A percentile compares a stretch with the other conserved stretches of the same genome.
phyloP scores from a whole-genome alignment of 352 stramenopile species.

The Phytophthora pinifolia region DNA sequence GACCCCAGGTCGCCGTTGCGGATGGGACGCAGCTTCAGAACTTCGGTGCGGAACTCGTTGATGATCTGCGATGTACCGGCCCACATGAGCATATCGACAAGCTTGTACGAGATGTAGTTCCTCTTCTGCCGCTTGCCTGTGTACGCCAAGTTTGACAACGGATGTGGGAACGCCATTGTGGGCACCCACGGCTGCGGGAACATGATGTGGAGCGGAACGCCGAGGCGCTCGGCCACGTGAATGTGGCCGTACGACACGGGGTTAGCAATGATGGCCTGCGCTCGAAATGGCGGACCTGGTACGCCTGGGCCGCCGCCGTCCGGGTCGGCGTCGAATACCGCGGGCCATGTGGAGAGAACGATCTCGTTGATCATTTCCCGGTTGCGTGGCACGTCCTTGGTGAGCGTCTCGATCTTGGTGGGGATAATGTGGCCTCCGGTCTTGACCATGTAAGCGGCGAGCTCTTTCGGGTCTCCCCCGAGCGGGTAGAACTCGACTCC shows the following conservation, averaged over 20 bases:
- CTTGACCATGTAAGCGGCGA: constrained; percentile 90
- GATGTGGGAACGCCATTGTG: constrained; percentile 87
- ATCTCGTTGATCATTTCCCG: constrained; percentile 90
- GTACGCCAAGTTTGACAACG: constrained; percentile 82
- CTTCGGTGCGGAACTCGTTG: constrained; percentile 74
- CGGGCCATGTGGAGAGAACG: constrained; percentile 83
- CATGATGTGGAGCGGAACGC: constrained; percentile 92
- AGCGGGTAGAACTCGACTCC: constrained; percentile 73
- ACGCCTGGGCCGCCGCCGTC: constrained; percentile 48
- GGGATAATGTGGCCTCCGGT: constrained; percentile 69
- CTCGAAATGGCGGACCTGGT: constrained; percentile 61
- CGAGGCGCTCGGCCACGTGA: constrained; percentile 90
- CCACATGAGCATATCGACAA: constrained; percentile 83
- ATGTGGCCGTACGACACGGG: constrained; percentile 90
- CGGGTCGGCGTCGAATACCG: constrained; percentile 70
- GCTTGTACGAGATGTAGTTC: constrained; percentile 82
- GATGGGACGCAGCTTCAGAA: constrained; percentile 54
- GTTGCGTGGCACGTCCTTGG: constrained; percentile 69
- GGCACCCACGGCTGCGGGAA: constrained; percentile 89
- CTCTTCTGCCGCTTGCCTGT: constrained; percentile 41
- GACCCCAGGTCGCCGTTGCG: constrained; percentile 49
- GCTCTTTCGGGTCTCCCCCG: constrained; percentile 59
- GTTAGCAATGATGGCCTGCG: constrained; percentile 92
- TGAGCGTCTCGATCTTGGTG: constrained; percentile 53
- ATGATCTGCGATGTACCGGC: constrained; percentile 56